Base-by-base conservation (phyloP, 1,284 basidiomycete genomes). In the Phlebopus sp. region DNA sequence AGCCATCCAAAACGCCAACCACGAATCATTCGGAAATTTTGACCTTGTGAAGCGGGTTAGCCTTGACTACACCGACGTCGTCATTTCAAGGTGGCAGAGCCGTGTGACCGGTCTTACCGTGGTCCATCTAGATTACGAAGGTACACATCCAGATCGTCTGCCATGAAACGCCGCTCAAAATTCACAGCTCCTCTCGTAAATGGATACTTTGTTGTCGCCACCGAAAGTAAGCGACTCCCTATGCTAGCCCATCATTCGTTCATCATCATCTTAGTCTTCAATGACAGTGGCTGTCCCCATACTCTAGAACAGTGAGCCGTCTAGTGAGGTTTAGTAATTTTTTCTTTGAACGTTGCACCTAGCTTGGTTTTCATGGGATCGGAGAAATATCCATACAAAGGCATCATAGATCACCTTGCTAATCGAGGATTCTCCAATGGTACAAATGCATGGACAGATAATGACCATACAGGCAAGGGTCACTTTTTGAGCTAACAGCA, bases 401-500 rank as follows among this genome's bases (percentile, higher is more conserved):
- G 96, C 23, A 90, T 98, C 41, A 83, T 99, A 46, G 97, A 99
- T 71, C 87, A 91, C 54, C 79, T 99, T n/a, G 97, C 97, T 8
- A 99, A 97, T 68, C 82, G 95, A 44, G 92, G 93, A 9, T 98
- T 96, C 64, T 94, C 94, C 10, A 86, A 92, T 52, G 92, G 93
- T 25, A 98, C 96, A 15, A 89, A 90, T 62, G 88, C 87, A 13
- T 89, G 83, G 85, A 90, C 88, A 42, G 90, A 90, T 64, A 88
- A 80, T 30, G 91, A 92, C 59, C 85, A 92, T 59, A 96, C 94
- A 17, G 63, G 63, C 35, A 39, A 44, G 50, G n/a, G n/a, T n/a
- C n/a, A n/a, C 49, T 19, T 17, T 42, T 10, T 7, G 10, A 37
- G 3, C 4, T 21, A 19, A 4, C 13, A 21, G 47, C 9, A 14